A percentile compares a stretch with the other conserved stretches of the same genome.
phyloP scores from a whole-genome alignment of 306 rosid genomes.

The Myrica gale region DNA sequence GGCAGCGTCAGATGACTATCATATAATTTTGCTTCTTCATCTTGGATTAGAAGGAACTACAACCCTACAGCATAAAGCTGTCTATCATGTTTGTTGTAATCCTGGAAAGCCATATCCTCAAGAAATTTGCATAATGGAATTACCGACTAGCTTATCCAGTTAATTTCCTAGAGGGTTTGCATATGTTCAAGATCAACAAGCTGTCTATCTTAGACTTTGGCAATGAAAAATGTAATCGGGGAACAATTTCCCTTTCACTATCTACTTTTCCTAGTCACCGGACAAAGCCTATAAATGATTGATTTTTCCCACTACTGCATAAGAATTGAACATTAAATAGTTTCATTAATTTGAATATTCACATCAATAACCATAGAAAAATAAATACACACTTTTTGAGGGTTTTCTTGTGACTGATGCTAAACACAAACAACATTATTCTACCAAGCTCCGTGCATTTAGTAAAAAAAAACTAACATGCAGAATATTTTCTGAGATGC shows the following conservation, averaged over 20 bases:
- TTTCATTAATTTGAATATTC: background rate
- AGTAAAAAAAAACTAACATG: background rate
- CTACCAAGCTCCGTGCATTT: background rate
- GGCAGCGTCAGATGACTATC: background rate
- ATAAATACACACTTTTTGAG: background rate
- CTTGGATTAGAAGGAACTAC: background rate
- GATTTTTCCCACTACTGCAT: background rate
- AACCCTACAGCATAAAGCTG: background rate
- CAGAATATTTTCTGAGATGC: background rate
- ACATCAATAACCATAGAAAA: background rate
- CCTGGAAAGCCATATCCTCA: background rate
- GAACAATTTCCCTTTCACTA: background rate
- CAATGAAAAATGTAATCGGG: background rate
- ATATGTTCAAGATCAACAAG: background rate
- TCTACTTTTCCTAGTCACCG: background rate
- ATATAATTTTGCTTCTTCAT: background rate
- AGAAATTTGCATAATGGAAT: background rate
- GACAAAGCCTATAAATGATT: background rate
- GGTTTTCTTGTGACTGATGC: background rate
- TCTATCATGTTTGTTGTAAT: background rate
- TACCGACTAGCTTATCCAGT: background rate
- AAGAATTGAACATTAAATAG: background rate
- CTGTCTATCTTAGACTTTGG: background rate
- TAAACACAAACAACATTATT: background rate
- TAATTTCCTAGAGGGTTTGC: background rate